Evolutionary conservation across 164 flowering plant genomes (phyloP), one percentile per base, ranked within the genome.

Genomic region (Kingdonia uniflora): DNA sequence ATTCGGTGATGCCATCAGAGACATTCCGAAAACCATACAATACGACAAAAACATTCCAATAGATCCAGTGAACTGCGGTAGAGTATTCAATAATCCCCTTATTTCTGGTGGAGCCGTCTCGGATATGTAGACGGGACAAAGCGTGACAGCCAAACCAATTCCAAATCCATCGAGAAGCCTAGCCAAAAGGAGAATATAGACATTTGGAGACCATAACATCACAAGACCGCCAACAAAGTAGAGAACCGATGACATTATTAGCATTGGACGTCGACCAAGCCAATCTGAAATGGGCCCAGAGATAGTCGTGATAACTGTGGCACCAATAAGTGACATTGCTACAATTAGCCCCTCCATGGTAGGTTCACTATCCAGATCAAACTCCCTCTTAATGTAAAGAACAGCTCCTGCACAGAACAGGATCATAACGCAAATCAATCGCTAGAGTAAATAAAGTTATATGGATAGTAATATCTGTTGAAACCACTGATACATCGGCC

Each of bases 191-290:
- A 91, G 74, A 10, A 85, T 69, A 61, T 81, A 85, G 14, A 91
- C 95, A 72, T 91, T 85, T n/a, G 96, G 96, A 11, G 97, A 83
- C 95, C 97, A 91, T 17, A 87, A 41, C 97, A 91, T 85, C 17
- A 91, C 62, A 64, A 91, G 61, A 50, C 95, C 86, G 67, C 97
- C 70, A 6, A 91, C 8, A 48, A 87, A 85, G 49, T 85, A 91
- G 4, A 91, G 74, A 39, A 79, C 15, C 14, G 97, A 85, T 13
- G 97, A 87, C 5, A 68, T 8, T 62, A 91, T 91, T 8, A 91
- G 72, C 96, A 91, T 75, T 16, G 96, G 97, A 6, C 95, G 95
- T 14, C 96, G 76, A 16, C 97, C 97, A 42, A 87, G 33, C 75
- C 73, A 65, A 69, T 91, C 97, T 17, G 97, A 74, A 35, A 87